Evolutionary conservation across 148 eudicot genomes (phyloP).

Genomic region (Polygonum maritimum): DNA sequence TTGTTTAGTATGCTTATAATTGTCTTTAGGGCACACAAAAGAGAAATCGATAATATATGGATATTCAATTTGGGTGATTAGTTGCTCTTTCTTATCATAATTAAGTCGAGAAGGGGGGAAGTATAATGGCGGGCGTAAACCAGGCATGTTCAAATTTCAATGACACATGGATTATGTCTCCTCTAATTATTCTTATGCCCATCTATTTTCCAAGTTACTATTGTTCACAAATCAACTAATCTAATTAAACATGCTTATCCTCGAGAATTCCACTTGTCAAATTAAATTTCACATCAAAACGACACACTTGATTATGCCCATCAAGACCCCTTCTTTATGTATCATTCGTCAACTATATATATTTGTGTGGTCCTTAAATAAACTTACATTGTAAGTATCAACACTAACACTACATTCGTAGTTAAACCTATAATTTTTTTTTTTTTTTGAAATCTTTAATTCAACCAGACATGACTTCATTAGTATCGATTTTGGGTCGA

Average conservation of each 20-base stretch:
- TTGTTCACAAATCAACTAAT: background rate
- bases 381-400: background rate
- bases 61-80: background rate
- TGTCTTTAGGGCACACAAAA: no score
- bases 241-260: conserved; percentile 8
- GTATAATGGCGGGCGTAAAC: conserved; percentile 14
- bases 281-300: conserved; percentile 18
- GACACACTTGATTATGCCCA: conserved; percentile 18
- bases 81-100: conserved; percentile 48
- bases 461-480: background rate
- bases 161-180: conserved; percentile 39
- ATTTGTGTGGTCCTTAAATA: conserved; percentile 3
- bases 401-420: background rate
- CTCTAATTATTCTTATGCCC: conserved; percentile 21
- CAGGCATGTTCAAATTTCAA: conserved; percentile 16
- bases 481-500: background rate
- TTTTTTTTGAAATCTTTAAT: no score
- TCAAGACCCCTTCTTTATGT: background rate
- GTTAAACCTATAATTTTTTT: background rate
- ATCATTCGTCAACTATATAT: background rate
- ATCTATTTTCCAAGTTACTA: conserved; percentile 10
- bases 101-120: conserved; percentile 13
- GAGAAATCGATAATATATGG: no score
- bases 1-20: no score
- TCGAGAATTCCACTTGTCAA: background rate